Percentiles rank a stretch among this genome's conserved stretches.
Evolutionary conservation across 208 protist genomes (phyloP).

Genomic region (Leptomonas seymouri): DNA sequence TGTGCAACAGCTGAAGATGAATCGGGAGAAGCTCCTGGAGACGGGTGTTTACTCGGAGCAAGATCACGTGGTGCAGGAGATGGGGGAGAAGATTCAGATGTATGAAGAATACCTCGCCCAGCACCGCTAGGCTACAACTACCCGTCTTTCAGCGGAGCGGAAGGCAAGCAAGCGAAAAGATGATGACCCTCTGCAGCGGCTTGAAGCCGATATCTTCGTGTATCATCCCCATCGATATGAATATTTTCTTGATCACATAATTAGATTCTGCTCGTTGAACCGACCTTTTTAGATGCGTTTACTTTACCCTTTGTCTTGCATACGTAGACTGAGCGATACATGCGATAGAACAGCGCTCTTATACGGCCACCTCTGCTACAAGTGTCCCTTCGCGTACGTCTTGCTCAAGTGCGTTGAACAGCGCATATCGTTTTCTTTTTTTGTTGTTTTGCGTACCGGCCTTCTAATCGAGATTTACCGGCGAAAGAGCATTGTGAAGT

Average conservation of each 20-base stretch:
- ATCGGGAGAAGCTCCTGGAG: conserved; percentile 78
- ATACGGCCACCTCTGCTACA: too few relatives aligned
- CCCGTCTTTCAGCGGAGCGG: background rate
- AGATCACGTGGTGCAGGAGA: conserved; percentile 72
- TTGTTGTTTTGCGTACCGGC: too few relatives aligned
- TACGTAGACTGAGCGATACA: too few relatives aligned
- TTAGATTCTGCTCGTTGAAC: too few relatives aligned
- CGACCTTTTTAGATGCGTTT: too few relatives aligned
- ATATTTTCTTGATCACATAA: background rate
- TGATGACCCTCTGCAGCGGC: background rate
- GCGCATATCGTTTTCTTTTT: too few relatives aligned
- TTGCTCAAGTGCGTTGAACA: too few relatives aligned
- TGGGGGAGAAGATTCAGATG: conserved; percentile 85
- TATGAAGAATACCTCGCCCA: conserved; percentile 78
- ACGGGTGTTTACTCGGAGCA: conserved; percentile 79
- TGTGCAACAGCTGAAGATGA: conserved; percentile 79
- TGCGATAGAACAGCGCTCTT: too few relatives aligned
- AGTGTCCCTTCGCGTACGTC: too few relatives aligned
- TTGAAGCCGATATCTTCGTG: background rate
- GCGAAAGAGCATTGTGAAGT: too few relatives aligned
- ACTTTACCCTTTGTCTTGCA: too few relatives aligned
- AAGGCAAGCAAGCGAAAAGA: background rate
- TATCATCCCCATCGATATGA: background rate
- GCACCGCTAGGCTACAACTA: conserved; percentile 11
- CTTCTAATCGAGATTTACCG: too few relatives aligned